Evolutionary conservation across 2,329 filamentous ascomycete species (phyloP).

Genomic region (Clonostachys chloroleuca): DNA sequence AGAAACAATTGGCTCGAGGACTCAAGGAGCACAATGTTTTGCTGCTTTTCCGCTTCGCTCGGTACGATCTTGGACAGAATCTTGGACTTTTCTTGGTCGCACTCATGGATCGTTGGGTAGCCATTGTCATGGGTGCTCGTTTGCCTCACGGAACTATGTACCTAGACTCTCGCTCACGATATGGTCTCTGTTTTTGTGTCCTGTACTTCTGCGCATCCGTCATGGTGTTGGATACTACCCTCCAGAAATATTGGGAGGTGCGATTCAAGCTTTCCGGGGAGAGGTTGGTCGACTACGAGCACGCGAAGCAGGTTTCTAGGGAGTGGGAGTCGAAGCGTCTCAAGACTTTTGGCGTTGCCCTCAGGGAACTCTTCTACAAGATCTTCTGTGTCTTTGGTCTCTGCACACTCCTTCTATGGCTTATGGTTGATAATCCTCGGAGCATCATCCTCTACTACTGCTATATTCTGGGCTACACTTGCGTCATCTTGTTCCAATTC

Average conservation of each 20-base stretch:
- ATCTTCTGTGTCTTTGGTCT: constrained; percentile 23
- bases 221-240: constrained; percentile 27
- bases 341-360: constrained; percentile 8
- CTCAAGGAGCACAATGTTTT: constrained; percentile 31
- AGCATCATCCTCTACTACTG: constrained; percentile 24
- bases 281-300: constrained; percentile 18
- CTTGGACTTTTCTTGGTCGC: constrained; percentile 29
- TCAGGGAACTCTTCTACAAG: constrained; percentile 19
- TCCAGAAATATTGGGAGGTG: constrained; percentile 27
- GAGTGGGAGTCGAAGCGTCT: constrained; percentile 9
- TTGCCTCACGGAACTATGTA: constrained; percentile 18
- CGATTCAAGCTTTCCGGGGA: constrained; percentile 23
- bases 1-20: constrained; percentile 23
- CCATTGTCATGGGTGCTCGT: constrained; percentile 23
- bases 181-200: constrained; percentile 29
- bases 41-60: constrained; percentile 25
- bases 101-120: constrained; percentile 30
- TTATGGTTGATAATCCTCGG: constrained; percentile 19
- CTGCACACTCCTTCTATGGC: constrained; percentile 23
- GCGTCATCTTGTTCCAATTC: constrained; percentile 30
- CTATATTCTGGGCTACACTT: constrained; percentile 26
- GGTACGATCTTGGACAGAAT: constrained; percentile 27
- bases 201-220: constrained; percentile 31
- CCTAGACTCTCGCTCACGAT: constrained; percentile 19
- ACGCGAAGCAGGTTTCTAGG: constrained; percentile 12